A percentile compares a stretch with the other conserved stretches of the same genome.
Evolutionary conservation across 768 basidiomycete species (phyloP).

Genomic region (Suillus clintonianus): DNA sequence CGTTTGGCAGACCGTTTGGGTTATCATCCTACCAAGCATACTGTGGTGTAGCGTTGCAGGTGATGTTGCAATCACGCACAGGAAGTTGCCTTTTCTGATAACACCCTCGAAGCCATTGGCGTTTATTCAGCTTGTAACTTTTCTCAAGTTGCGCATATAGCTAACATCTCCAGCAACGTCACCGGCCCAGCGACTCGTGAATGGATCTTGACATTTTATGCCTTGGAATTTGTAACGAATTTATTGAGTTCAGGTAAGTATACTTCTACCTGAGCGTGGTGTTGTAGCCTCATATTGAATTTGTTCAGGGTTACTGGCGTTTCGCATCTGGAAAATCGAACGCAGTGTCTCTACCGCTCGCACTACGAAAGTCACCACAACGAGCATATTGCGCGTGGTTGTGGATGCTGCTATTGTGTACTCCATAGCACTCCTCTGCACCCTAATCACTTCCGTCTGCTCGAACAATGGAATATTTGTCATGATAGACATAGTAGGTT

Average conservation of each 20-base stretch:
- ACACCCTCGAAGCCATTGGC: neutral
- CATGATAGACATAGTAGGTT: conserved; percentile 7
- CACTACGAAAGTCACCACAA: neutral
- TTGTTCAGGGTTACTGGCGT: conserved; percentile 3
- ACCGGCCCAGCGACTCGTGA: neutral
- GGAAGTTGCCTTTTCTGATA: neutral
- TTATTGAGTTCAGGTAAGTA: conserved; percentile 7
- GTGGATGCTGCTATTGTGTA: conserved; percentile 7
- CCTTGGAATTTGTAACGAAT: conserved; percentile 5
- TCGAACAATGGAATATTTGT: conserved; percentile 3
- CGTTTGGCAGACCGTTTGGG: conserved; percentile 10
- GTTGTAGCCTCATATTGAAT: neutral
- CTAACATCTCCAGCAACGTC: neutral
- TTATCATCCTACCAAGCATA: conserved; percentile 10
- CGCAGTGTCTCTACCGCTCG: neutral
- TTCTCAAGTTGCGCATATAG: conserved; percentile 1
- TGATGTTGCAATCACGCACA: neutral
- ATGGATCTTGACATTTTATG: conserved; percentile 4
- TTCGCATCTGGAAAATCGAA: conserved; percentile 8
- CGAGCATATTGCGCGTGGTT: conserved; percentile 1
- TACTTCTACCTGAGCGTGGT: neutral
- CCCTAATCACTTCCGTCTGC: conserved; percentile 1
- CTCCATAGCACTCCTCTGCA: conserved; percentile 1
- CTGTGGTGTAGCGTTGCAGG: conserved; percentile 8
- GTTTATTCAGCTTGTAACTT: neutral